Percentiles rank a stretch among this genome's conserved stretches.
These are phyloP conservation scores for Piloderma croceum DNA, from an alignment of 768 basidiomycete species.

Conservation along the genomic window DNA sequence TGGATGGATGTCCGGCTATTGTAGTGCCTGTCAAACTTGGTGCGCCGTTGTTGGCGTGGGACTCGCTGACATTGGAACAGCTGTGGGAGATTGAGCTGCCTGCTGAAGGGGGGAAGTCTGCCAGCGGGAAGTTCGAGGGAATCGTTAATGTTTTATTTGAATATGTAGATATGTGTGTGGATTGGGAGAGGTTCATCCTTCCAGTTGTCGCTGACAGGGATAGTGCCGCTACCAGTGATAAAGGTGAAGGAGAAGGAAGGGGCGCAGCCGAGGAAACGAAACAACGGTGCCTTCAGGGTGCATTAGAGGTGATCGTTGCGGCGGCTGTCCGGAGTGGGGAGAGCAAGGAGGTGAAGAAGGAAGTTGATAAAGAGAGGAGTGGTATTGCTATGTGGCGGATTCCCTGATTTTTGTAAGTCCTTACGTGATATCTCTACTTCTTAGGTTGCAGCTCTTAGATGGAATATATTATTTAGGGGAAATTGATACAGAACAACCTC, in stretches of 20 bases:
- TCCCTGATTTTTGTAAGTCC: no score
- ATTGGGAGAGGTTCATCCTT: slow-evolving; percentile 42
- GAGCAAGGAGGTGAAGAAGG: slow-evolving; percentile 50
- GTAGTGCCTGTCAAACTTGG: slow-evolving; percentile 56
- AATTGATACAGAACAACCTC: no score
- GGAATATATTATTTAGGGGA: no score
- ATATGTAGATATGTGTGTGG: slow-evolving; percentile 55
- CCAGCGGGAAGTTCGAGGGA: slow-evolving; percentile 40
- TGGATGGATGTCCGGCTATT: slow-evolving; percentile 56
- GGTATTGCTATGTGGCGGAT: slow-evolving; percentile 69
- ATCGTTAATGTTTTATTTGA: slow-evolving; percentile 53
- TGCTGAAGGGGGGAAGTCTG: slow-evolving; percentile 23
- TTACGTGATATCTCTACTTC: no score
- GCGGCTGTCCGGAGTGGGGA: slow-evolving; percentile 47
- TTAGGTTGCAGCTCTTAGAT: no score
- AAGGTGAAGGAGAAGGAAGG: slow-evolving; percentile 10
- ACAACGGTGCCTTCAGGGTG: slow-evolving; percentile 41
- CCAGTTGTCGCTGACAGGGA: slow-evolving; percentile 27
- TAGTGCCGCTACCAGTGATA: slow-evolving; percentile 7
- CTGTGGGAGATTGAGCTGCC: slow-evolving; percentile 50
- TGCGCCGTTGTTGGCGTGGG: slow-evolving; percentile 62
- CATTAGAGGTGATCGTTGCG: slow-evolving; percentile 46
- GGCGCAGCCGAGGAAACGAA: slow-evolving; percentile 20
- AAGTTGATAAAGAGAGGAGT: slow-evolving; percentile 49
- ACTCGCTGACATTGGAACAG: slow-evolving; percentile 50